Conservation (phyloP, 495 filamentous ascomycete genomes). For the Penicillium coffeae region DNA sequence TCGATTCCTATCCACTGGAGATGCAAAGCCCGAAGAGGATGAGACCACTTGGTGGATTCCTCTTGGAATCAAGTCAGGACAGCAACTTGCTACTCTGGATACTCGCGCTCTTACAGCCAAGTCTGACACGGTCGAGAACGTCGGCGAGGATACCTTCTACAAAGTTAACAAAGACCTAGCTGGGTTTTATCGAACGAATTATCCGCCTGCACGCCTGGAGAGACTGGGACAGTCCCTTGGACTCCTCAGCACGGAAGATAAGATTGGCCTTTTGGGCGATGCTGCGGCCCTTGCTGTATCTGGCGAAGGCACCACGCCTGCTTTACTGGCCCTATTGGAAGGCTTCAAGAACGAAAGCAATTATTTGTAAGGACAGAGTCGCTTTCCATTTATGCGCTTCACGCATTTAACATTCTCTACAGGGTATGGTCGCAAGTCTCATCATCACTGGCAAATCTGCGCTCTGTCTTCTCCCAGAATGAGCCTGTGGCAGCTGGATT, state of each 20-base stretch:
- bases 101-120: conserved; percentile 66
- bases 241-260: conserved; percentile 76
- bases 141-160: conserved; percentile 75
- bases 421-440: conserved; percentile 83
- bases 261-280: conserved; percentile 85
- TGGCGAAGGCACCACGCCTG: conserved; percentile 74
- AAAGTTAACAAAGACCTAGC: conserved; percentile 85
- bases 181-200: conserved; percentile 92
- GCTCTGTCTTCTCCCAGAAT: conserved; percentile 60
- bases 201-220: conserved; percentile 71
- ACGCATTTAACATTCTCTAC: conserved; percentile 18
- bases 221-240: conserved; percentile 72
- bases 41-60: conserved; percentile 96
- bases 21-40: conserved; percentile 87
- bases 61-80: conserved; percentile 64
- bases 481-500: conserved; percentile 58
- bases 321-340: conserved; percentile 74
- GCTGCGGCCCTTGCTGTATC: conserved; percentile 88
- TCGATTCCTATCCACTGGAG: conserved; percentile 86
- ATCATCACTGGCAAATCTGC: conserved; percentile 61
- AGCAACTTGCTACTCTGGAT: conserved; percentile 30
- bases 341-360: conserved; percentile 76
- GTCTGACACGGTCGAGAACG: conserved; percentile 63
- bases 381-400: neutral
- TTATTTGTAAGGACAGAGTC: conserved; percentile 55